A percentile compares a stretch with the other conserved stretches of the same genome.
Conservation (phyloP, 1,139 yeast species). For the Scheffersomyces parashehatae region DNA sequence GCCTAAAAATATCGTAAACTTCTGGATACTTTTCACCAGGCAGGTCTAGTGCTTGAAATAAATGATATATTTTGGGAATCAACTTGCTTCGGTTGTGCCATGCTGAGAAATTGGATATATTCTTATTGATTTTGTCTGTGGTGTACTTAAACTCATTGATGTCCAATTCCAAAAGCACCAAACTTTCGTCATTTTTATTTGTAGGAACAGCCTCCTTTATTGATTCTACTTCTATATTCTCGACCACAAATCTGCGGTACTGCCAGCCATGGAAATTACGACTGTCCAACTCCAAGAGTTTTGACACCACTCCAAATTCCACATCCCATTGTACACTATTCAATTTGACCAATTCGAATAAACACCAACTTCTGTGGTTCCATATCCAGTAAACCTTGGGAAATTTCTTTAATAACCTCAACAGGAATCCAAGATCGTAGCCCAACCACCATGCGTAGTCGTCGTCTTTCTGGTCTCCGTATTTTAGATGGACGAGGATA, state of each 20-base stretch:
- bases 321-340: slow-evolving; percentile 59
- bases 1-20: slow-evolving; percentile 16
- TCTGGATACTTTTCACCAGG: slow-evolving; percentile 14
- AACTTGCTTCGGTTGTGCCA: slow-evolving; percentile 89
- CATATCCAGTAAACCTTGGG: slow-evolving; percentile 98
- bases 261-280: slow-evolving; percentile 97
- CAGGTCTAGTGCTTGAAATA: slow-evolving; percentile 3
- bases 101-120: slow-evolving; percentile 92
- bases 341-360: slow-evolving; percentile 50
- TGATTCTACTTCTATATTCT: slow-evolving; percentile 41
- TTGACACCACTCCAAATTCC: slow-evolving; percentile 70
- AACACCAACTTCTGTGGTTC: slow-evolving; percentile 89
- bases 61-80: slow-evolving; percentile 51
- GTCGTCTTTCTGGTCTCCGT: not conserved
- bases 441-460: slow-evolving; percentile 36
- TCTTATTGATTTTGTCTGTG: slow-evolving; percentile 70
- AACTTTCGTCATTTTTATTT: slow-evolving; percentile 7
- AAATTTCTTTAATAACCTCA: slow-evolving; percentile 56
- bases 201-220: slow-evolving; percentile 10
- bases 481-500: slow-evolving; percentile 41
- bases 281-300: slow-evolving; percentile 68
- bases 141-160: slow-evolving; percentile 73
- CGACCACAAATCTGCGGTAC: slow-evolving; percentile 74
- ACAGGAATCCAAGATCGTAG: slow-evolving; percentile 62
- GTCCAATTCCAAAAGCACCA: slow-evolving; percentile 25